These are phyloP conservation scores for Tuber aestivum DNA, from an alignment of 495 filamentous ascomycete genomes.

Conservation along the genomic window DNA sequence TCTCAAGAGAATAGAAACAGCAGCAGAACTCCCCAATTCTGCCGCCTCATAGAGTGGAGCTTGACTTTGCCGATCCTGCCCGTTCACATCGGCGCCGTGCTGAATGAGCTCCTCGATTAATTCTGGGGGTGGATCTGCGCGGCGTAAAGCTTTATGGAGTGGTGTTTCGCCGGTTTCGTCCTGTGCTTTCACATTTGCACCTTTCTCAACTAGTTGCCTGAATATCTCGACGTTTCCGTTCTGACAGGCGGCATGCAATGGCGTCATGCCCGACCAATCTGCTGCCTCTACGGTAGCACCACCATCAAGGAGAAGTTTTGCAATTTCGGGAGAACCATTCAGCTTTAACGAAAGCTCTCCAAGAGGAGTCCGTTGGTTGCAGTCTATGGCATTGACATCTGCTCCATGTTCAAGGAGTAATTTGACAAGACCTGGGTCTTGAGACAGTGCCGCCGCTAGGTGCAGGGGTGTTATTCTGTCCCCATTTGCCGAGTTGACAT, in stretches of 20 bases:
- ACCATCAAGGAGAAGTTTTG: conserved; percentile 8
- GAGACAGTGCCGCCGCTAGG: conserved; percentile 10
- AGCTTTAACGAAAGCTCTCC: conserved; percentile 8
- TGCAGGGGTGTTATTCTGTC: conserved; percentile 14
- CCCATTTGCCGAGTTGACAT: conserved; percentile 5
- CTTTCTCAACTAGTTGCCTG: conserved; percentile 14
- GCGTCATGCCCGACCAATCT: conserved; percentile 4
- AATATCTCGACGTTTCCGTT: conserved; percentile 14
- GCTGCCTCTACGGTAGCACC: background rate
- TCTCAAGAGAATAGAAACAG: conserved; percentile 6
- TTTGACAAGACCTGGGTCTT: conserved; percentile 13
- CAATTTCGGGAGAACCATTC: conserved; percentile 16
- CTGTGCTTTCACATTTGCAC: conserved; percentile 26
- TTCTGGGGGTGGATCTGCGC: conserved; percentile 9
- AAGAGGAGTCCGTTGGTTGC: conserved; percentile 1
- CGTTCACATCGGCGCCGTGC: conserved; percentile 26
- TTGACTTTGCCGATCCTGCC: conserved; percentile 24
- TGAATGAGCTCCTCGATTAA: conserved; percentile 21
- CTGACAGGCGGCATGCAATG: conserved; percentile 20
- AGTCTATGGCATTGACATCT: background rate
- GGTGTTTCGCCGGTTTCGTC: conserved; percentile 7
- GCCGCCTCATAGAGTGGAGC: conserved; percentile 13
- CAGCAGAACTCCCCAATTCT: background rate
- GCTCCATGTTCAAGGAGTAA: conserved; percentile 12
- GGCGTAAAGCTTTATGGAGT: conserved; percentile 16